phyloP scores from a whole-genome alignment of 148 eudicot genomes.

The Rhododendron williamsianum region DNA sequence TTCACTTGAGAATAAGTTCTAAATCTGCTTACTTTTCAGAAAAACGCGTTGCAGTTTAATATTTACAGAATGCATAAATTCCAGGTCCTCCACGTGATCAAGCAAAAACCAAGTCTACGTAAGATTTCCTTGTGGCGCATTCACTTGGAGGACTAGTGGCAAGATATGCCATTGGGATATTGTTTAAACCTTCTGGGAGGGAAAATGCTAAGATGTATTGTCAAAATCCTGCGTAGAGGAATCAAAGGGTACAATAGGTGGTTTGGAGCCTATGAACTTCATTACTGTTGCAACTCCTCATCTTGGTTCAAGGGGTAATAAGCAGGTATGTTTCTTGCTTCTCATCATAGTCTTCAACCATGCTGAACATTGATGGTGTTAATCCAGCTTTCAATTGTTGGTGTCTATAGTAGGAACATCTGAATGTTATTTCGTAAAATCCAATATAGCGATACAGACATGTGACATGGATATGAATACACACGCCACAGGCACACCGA shows the following conservation, averaged over 20 bases:
- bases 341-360: background rate
- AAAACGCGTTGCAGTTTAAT: conserved; percentile 5
- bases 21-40: background rate
- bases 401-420: background rate
- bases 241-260: conserved; percentile 65
- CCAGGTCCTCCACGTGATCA: conserved; percentile 77
- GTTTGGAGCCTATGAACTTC: conserved; percentile 81
- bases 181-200: conserved; percentile 43
- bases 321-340: conserved; percentile 49
- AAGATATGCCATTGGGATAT: conserved; percentile 83
- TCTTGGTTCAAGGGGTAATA: conserved; percentile 97
- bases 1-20: background rate
- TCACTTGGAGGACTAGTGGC: conserved; percentile 96
- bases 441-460: background rate
- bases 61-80: conserved; percentile 17
- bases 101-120: conserved; percentile 46
- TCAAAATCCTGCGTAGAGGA: conserved; percentile 25
- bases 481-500: background rate
- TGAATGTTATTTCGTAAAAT: background rate
- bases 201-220: conserved; percentile 21
- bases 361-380: background rate
- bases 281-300: conserved; percentile 95
- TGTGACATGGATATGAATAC: background rate
- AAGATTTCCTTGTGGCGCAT: conserved; percentile 93
- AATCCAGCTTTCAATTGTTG: background rate